Percentiles rank a stretch among this genome's conserved stretches.
phyloP scores from a whole-genome alignment of 2,329 filamentous ascomycete genomes.

The Fusarium goolgardi region DNA sequence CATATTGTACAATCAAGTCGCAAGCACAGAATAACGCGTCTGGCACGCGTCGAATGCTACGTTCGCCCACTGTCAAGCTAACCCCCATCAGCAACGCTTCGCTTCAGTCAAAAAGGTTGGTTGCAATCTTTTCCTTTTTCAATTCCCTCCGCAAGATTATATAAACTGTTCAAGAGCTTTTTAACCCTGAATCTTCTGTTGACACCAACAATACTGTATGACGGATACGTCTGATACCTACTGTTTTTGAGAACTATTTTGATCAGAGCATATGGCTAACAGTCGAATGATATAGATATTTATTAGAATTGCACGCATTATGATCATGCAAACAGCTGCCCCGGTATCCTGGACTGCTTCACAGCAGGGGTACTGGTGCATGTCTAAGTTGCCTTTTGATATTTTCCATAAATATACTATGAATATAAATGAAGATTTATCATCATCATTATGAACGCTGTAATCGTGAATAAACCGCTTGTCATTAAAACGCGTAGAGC shows the following conservation, averaged over 20 bases:
- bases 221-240: conserved; percentile 53
- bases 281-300: conserved; percentile 31
- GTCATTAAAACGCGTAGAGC: background rate
- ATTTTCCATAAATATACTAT: background rate
- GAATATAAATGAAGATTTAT: background rate
- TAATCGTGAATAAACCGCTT: background rate
- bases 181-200: conserved; percentile 74
- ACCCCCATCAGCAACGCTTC: background rate
- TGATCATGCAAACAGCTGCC: background rate
- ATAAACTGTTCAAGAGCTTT: conserved; percentile 70
- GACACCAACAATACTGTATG: conserved; percentile 67
- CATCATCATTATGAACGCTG: too few relatives aligned
- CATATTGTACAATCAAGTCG: background rate
- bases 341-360: background rate
- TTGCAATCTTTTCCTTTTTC: conserved; percentile 33
- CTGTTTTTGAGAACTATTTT: conserved; percentile 38
- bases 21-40: background rate
- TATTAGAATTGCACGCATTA: background rate
- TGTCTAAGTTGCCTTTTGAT: background rate
- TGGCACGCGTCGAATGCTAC: background rate
- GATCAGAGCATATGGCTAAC: conserved; percentile 56
- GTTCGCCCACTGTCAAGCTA: background rate
- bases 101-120: conserved; percentile 57
- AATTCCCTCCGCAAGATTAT: conserved; percentile 62
- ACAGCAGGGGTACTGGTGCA: background rate